Conservation (phyloP, 129 eudicot species). For the Oenanthe sinensis region DNA sequence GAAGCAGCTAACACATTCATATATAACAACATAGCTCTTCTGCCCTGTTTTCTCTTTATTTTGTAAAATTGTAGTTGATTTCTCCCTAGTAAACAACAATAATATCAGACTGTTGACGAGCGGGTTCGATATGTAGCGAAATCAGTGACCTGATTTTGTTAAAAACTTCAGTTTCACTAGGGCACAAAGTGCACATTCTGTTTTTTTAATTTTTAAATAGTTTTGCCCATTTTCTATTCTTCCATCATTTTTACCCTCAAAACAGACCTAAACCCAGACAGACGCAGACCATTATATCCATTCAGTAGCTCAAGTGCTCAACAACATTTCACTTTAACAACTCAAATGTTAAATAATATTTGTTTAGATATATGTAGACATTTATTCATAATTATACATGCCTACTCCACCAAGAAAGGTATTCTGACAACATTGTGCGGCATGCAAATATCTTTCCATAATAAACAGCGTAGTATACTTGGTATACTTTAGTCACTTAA, state of each 20-base stretch:
- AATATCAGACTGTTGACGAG: background rate
- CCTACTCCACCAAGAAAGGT: background rate
- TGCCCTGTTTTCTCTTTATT: background rate
- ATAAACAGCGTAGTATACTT: no score
- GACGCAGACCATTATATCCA: background rate
- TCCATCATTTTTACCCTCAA: background rate
- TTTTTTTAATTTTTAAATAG: no score
- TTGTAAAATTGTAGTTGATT: no score
- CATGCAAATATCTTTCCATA: no score
- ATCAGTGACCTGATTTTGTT: background rate
- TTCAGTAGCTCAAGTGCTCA: background rate
- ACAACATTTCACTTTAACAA: background rate
- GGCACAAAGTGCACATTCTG: background rate
- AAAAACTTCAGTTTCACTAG: background rate
- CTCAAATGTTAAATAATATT: background rate
- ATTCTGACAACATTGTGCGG: background rate
- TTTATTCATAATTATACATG: background rate
- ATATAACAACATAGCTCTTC: background rate
- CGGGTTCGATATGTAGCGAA: background rate
- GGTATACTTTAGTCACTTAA: no score
- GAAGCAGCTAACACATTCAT: background rate
- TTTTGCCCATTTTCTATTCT: background rate
- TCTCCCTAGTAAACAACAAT: background rate
- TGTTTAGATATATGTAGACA: background rate
- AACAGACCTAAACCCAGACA: background rate